Evolutionary conservation across 257 asterid species (phyloP).

Genomic region (Eustoma russellianum): DNA sequence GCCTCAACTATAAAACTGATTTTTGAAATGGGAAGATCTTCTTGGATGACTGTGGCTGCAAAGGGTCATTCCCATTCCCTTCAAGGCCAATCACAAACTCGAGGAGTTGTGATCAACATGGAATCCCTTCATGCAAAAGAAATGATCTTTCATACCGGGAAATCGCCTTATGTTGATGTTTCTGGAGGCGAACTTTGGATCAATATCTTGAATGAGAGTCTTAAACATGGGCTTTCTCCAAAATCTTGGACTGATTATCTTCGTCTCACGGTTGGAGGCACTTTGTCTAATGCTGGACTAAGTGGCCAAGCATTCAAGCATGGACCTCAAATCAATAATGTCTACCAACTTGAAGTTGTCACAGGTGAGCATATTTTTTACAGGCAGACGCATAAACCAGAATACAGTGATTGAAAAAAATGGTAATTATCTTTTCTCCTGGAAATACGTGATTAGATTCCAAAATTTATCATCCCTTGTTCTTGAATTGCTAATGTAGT

Average conservation of each 20-base stretch:
- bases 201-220: constrained; percentile 61
- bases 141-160: constrained; percentile 45
- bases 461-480: too few relatives aligned
- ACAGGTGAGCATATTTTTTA: too few relatives aligned
- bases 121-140: constrained; percentile 37
- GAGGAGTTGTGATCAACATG: constrained; percentile 56
- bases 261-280: constrained; percentile 89
- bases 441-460: too few relatives aligned
- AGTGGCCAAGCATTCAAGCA: constrained; percentile 91
- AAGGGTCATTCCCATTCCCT: constrained; percentile 86
- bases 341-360: constrained; percentile 76
- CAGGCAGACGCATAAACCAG: too few relatives aligned
- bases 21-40: constrained; percentile 31
- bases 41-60: constrained; percentile 65
- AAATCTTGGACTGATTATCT: constrained; percentile 96
- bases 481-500: too few relatives aligned
- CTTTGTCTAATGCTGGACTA: constrained; percentile 84
- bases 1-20: constrained; percentile 41
- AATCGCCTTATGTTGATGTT: constrained; percentile 57
- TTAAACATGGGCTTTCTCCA: constrained; percentile 69
- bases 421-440: too few relatives aligned
- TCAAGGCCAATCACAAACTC: constrained; percentile 78
- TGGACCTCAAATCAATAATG: constrained; percentile 93
- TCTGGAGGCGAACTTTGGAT: constrained; percentile 91
- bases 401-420: too few relatives aligned